Conservation (phyloP, 139 green algal genomes). For the Diplosphaera chodatii region DNA sequence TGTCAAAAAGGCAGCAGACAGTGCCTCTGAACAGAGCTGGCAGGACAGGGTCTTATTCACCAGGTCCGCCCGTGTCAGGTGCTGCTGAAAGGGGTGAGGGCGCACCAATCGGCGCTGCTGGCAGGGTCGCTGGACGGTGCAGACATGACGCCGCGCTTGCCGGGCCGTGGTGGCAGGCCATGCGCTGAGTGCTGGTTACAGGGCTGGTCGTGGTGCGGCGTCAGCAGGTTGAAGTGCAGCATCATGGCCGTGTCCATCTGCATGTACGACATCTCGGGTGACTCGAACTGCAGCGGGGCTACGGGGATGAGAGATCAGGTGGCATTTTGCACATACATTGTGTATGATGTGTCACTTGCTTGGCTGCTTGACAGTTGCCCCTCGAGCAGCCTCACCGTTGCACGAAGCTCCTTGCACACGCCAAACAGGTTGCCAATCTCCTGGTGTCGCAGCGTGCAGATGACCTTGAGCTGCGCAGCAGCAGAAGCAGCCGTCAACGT, state of each 20-base stretch:
- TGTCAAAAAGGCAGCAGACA: too few relatives aligned
- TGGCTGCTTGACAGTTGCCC: too few relatives aligned
- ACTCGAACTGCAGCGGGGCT: too few relatives aligned
- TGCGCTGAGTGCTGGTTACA: too few relatives aligned
- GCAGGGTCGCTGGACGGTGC: not conserved
- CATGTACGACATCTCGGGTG: not conserved
- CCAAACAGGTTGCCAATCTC: conserved; percentile 37
- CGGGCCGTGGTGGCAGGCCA: not conserved
- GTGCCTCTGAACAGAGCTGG: too few relatives aligned
- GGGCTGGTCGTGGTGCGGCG: not conserved
- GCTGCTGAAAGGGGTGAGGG: too few relatives aligned
- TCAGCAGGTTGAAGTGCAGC: not conserved
- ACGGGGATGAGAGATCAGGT: too few relatives aligned
- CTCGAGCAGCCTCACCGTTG: conserved; percentile 12
- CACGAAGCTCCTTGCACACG: conserved; percentile 27
- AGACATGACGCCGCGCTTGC: not conserved
- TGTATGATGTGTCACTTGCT: too few relatives aligned
- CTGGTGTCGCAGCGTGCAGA: conserved; percentile 36
- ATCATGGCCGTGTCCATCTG: not conserved
- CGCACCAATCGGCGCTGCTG: not conserved
- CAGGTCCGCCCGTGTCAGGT: too few relatives aligned
- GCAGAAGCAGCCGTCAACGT: too few relatives aligned
- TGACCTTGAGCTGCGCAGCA: conserved; percentile 30
- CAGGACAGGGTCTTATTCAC: too few relatives aligned
- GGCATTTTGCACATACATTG: too few relatives aligned